Evolutionary conservation across 2,329 filamentous ascomycete genomes (phyloP).

Genomic region (Ceratocystis papillata): DNA sequence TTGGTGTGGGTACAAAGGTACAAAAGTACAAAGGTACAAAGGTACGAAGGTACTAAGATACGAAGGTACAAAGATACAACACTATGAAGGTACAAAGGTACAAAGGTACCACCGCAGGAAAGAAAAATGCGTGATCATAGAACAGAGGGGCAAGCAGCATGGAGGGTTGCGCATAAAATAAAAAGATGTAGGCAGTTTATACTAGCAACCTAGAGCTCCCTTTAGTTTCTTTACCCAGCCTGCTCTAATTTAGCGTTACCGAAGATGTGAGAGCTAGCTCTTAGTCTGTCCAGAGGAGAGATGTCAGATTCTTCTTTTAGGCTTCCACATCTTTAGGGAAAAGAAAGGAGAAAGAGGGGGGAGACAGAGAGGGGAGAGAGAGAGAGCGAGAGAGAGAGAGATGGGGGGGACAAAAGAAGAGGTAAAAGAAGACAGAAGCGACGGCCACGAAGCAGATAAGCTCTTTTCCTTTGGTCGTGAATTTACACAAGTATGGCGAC

Average conservation of each 20-base stretch:
- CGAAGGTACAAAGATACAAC: neutral
- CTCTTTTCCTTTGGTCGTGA: no score
- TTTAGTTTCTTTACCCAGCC: neutral
- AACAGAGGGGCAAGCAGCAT: neutral
- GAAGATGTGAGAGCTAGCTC: neutral
- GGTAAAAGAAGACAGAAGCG: neutral
- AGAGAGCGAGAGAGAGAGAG: neutral
- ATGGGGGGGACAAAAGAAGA: no score
- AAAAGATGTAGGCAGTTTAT: neutral
- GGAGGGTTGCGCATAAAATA: neutral
- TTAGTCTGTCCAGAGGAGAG: neutral
- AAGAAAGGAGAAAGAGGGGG: neutral
- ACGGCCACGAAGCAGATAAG: no score
- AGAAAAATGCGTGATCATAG: neutral
- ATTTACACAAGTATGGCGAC: neutral
- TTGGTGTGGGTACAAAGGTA: conserved; percentile 4
- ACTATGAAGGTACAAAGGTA: neutral
- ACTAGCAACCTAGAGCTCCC: no score
- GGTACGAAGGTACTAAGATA: neutral
- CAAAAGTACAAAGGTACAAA: neutral
- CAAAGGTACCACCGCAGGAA: neutral
- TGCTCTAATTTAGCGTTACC: conserved; percentile 1
- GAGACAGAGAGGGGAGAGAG: no score
- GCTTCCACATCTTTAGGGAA: neutral
- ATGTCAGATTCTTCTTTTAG: conserved; percentile 3